Base-by-base conservation (phyloP, 257 asterid genomes). In the Nicotiana knightiana region DNA sequence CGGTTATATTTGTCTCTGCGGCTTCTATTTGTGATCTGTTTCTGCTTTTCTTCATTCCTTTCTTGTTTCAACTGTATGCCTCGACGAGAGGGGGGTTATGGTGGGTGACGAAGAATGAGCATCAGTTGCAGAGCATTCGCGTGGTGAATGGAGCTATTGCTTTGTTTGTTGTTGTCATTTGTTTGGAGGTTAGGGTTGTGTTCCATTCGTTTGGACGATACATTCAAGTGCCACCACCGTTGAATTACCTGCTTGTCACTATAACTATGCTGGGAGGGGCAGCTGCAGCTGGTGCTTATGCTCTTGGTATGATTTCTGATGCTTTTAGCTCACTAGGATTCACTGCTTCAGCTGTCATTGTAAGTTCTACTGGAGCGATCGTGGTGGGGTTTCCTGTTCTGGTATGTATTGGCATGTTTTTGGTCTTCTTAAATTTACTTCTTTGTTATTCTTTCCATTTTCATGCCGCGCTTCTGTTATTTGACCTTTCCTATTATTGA, bases 191-290 rank as follows among this genome's bases (percentile, higher is more conserved):
- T 81, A 90, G 99, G 85, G 98, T 96, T 88, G 98, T 96, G 86
- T 96, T 96, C 91, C 97, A 90, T 81, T 90, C 99, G 16, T 96
- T 96, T 88, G 98, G 98, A 82, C 88, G 99, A 33, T 96, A 96
- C 82, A 94, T 96, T 89, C 98, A 94, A 88, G 98, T 94, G 81
- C 98, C 99, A 57, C 92, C 98, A 0, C 99, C 99, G 3, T 88
- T 93, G 85, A 96, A 88, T 92, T 93, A 91, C 86, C 81, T 94
- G 81, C 95, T 96, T 35, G 98, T 96, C 62, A 93, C 97, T 83
- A 80, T 91, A 39, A 88, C 98, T 39, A 90, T 94, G 98, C 96
- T 96, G 80, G 99, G 99, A 82, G 97, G 98, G 82, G 97, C 98
- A 37, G 92, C 85, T 58, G 97, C 93, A 81, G 91, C 96, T 61